Conservation (phyloP, 176 grass and related monocot species). For the Aechmea fasciata region DNA sequence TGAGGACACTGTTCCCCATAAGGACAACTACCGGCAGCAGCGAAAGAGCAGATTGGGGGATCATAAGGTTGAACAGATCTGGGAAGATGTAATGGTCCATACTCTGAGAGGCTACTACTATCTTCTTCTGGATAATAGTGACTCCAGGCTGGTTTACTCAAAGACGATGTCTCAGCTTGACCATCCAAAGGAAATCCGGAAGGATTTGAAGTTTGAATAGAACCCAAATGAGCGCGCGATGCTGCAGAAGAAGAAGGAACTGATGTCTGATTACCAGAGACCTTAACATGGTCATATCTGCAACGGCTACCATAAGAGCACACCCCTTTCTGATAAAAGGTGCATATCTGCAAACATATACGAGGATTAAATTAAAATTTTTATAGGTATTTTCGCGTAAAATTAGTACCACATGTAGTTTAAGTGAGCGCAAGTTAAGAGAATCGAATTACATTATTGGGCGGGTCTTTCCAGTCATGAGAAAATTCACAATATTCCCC, state of each 20-base stretch:
- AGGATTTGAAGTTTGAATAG: slow-evolving; percentile 24
- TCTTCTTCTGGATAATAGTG: not conserved
- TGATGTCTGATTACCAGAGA: slow-evolving; percentile 23
- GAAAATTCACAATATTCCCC: slow-evolving; percentile 85
- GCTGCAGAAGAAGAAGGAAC: slow-evolving; percentile 18
- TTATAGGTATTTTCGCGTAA: not conserved
- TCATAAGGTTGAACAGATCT: slow-evolving; percentile 29
- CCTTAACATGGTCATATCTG: slow-evolving; percentile 67
- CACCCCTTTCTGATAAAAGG: slow-evolving; percentile 78
- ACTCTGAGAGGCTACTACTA: slow-evolving; percentile 9
- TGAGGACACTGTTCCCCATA: slow-evolving; percentile 57
- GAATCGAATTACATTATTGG: slow-evolving; percentile 63
- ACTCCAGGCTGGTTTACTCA: slow-evolving; percentile 12
- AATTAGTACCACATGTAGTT: not conserved
- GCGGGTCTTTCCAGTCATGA: slow-evolving; percentile 68
- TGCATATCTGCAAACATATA: slow-evolving; percentile 43
- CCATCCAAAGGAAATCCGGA: slow-evolving; percentile 19
- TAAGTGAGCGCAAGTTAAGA: not conserved
- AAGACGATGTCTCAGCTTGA: slow-evolving; percentile 1
- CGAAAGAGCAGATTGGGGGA: slow-evolving; percentile 59
- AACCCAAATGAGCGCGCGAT: slow-evolving; percentile 27
- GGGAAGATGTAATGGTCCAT: slow-evolving; percentile 16
- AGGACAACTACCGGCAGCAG: slow-evolving; percentile 67
- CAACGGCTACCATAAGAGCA: slow-evolving; percentile 77
- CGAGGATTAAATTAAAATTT: not conserved